A percentile compares a stretch with the other conserved stretches of the same genome.
phyloP scores from a whole-genome alignment of 768 basidiomycete genomes.

The Piloderma croceum region DNA sequence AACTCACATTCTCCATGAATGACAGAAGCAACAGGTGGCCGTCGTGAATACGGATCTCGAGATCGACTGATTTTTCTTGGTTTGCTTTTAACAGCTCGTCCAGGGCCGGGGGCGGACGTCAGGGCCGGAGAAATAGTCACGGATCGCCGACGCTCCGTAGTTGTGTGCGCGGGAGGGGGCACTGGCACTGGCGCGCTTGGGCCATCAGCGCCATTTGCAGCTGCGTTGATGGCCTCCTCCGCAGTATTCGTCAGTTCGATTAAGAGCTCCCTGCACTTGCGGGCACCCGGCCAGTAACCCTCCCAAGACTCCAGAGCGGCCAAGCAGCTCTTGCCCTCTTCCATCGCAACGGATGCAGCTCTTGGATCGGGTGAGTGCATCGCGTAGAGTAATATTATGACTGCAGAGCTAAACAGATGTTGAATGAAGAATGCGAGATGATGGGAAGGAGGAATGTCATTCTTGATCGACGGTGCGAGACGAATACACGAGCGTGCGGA shows the following conservation, averaged over 20 bases:
- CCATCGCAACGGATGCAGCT: slow-evolving; percentile 68
- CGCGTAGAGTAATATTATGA: slow-evolving; percentile 77
- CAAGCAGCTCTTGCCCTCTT: slow-evolving; percentile 73
- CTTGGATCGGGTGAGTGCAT: slow-evolving; percentile 74
- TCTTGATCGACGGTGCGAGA: slow-evolving; percentile 78
- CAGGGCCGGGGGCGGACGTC: neutral
- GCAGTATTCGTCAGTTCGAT: slow-evolving; percentile 65
- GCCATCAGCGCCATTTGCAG: slow-evolving; percentile 13
- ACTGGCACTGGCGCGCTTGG: too few species aligned
- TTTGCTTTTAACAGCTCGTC: slow-evolving; percentile 36
- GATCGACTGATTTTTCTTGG: slow-evolving; percentile 55
- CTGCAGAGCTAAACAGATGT: slow-evolving; percentile 82
- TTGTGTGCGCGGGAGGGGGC: neutral
- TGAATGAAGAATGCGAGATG: slow-evolving; percentile 88
- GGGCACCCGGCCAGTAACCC: slow-evolving; percentile 82
- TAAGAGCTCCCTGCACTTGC: slow-evolving; percentile 80
- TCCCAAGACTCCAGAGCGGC: slow-evolving; percentile 74
- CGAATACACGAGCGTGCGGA: slow-evolving; percentile 83
- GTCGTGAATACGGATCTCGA: slow-evolving; percentile 43
- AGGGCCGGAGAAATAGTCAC: slow-evolving; percentile 50
- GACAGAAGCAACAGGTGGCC: slow-evolving; percentile 54
- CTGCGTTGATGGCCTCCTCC: slow-evolving; percentile 52
- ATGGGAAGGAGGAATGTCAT: slow-evolving; percentile 79
- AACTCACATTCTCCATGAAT: slow-evolving; percentile 62
- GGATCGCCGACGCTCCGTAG: slow-evolving; percentile 29